Evolutionary conservation across 768 basidiomycete species (phyloP), one percentile per base, ranked within the genome.

Genomic region (Pleurotus salmoneostramineus): DNA sequence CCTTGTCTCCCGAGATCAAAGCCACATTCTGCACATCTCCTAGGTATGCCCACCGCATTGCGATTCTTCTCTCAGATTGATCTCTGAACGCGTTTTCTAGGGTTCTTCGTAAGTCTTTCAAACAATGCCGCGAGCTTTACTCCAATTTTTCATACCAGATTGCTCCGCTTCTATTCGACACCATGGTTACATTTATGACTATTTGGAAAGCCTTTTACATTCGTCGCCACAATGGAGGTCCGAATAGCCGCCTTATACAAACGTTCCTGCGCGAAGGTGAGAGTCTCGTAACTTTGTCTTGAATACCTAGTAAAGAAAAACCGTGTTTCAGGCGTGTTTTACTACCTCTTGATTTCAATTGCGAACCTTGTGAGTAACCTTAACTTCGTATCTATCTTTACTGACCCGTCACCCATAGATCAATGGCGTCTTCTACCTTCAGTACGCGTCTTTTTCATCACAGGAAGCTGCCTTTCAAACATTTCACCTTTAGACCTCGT

Each of bases 401-500:
- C 15, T 5, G 64, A 35, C 17, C 17, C 27, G 2, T 45, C 11
- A 6, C 48, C 46, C 35, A 7, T 51, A 80, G 79, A 84, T 91
- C 67, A 92, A 92, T 61, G 90, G 90, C 44, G 86, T 91, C 36
- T 91, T 91, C 68, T 92, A 91, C 69, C 80, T 92, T n/a, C 90
- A 91, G 88, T 89, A 63, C 62, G 85, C 56, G 1, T 17, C 5
- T 57, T 51, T 45, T 54, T 15, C 27, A 37, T 43, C 60, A 31
- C 50, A 61, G 50, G 61, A 63, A 49, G 5, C 21, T 43, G 54
- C n/a, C n/a, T n/a, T n/a, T n/a, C n/a, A n/a, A 55, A n/a, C 37
- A n/a, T 37, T 47, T 33, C 43, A 47, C n/a, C 17, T 12, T 43
- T 61, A 91, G 89, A 75, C 89, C 89, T 50, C 88, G 86, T 57